Conservation (phyloP, 164 flowering plant genomes). For the Aristolochia contorta region DNA sequence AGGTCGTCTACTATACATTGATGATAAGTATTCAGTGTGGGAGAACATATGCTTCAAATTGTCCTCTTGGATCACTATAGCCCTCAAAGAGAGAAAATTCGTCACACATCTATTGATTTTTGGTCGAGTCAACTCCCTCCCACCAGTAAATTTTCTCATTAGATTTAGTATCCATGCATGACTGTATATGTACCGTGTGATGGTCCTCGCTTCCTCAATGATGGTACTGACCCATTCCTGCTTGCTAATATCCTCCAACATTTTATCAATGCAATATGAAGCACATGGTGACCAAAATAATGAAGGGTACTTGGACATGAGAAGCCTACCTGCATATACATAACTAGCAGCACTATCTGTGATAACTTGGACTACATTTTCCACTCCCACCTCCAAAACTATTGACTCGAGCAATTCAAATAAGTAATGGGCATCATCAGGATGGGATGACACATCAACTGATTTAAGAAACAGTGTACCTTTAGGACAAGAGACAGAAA, state of each 20-base stretch:
- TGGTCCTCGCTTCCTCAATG: constrained; percentile 45
- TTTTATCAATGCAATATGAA: constrained; percentile 49
- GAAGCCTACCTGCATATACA: constrained; percentile 51
- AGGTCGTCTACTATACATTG: constrained; percentile 28
- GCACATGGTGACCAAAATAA: constrained; percentile 79
- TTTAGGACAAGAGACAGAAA: constrained; percentile 45
- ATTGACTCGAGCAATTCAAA: constrained; percentile 52
- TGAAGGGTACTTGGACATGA: constrained; percentile 43
- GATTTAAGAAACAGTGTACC: constrained; percentile 59
- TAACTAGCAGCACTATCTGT: constrained; percentile 44
- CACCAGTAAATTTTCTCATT: constrained; percentile 57
- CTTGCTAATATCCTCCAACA: constrained; percentile 58
- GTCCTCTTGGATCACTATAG: constrained; percentile 44
- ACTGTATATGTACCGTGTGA: constrained; percentile 41
- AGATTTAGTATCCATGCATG: constrained; percentile 34
- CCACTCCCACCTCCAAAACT: constrained; percentile 52
- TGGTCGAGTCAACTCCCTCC: constrained; percentile 46
- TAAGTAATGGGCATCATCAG: constrained; percentile 41
- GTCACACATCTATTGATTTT: constrained; percentile 36
- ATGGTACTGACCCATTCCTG: constrained; percentile 43
- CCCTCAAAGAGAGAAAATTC: constrained; percentile 41
- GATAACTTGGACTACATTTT: constrained; percentile 66
- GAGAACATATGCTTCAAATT: constrained; percentile 58
- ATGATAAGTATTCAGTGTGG: constrained; percentile 47
- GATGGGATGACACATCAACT: constrained; percentile 47